Conservation (phyloP, 2,329 filamentous ascomycete genomes). For the Fusarium liriodendri region DNA sequence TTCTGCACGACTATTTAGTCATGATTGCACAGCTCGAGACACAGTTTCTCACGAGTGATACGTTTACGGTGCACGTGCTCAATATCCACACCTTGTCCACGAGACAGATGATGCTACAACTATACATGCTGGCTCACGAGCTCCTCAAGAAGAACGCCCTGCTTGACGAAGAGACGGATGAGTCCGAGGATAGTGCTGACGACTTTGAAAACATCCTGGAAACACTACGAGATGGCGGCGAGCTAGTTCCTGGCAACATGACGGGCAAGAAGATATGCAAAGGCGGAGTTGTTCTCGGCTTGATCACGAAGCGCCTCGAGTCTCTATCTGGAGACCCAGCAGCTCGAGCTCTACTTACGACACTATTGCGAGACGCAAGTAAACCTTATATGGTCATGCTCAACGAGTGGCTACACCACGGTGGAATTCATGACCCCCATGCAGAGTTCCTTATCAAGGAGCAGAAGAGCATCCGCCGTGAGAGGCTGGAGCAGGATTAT, state of each 20-base stretch:
- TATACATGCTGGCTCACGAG: conserved; percentile 89
- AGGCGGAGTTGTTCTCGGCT: conserved; percentile 91
- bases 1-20: conserved; percentile 92
- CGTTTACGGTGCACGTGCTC: conserved; percentile 92
- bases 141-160: conserved; percentile 89
- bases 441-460: conserved; percentile 95
- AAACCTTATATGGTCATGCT: conserved; percentile 98
- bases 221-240: conserved; percentile 86
- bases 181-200: conserved; percentile 79
- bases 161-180: conserved; percentile 81
- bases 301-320: conserved; percentile 86
- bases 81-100: conserved; percentile 93
- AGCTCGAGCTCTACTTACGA: conserved; percentile 83
- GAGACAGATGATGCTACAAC: conserved; percentile 88
- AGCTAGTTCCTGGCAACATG: conserved; percentile 81
- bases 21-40: conserved; percentile 94
- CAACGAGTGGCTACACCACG: conserved; percentile 98
- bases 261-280: conserved; percentile 93
- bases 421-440: conserved; percentile 93
- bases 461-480: conserved; percentile 92
- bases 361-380: conserved; percentile 86
- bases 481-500: conserved; percentile 93
- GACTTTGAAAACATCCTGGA: conserved; percentile 95
- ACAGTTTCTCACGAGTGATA: conserved; percentile 87
- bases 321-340: conserved; percentile 94